Evolutionary conservation across 2,329 filamentous ascomycete genomes (phyloP).

Genomic region (Penicillium freii): DNA sequence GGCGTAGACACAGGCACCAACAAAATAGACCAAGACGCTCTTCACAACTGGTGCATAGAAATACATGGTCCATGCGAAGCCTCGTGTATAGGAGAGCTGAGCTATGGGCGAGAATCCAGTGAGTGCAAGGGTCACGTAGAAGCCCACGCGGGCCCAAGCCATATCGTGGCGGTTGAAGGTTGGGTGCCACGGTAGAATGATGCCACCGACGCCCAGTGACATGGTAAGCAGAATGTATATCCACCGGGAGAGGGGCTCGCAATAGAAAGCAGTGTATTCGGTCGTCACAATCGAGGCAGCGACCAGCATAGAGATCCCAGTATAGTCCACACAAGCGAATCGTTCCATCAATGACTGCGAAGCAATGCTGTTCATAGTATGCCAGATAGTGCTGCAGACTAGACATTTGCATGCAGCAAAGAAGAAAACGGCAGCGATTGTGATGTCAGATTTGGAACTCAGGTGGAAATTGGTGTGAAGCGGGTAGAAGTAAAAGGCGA

Average conservation of each 20-base stretch:
- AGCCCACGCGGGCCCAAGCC: conserved; percentile 87
- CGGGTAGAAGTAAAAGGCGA: conserved; percentile 96
- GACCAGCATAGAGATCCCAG: conserved; percentile 90
- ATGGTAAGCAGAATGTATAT: conserved; percentile 81
- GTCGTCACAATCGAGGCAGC: conserved; percentile 94
- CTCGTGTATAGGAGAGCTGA: conserved; percentile 76
- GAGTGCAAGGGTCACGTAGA: conserved; percentile 81
- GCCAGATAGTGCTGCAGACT: conserved; percentile 93
- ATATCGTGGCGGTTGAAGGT: conserved; percentile 90
- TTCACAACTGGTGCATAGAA: conserved; percentile 89
- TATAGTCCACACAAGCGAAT: conserved; percentile 98
- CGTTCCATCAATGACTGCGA: conserved; percentile 86
- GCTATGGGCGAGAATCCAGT: conserved; percentile 88
- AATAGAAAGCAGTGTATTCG: conserved; percentile 98
- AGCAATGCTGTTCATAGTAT: conserved; percentile 97
- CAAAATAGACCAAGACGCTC: conserved; percentile 79
- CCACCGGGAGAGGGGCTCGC: conserved; percentile 83
- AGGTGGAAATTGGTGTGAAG: conserved; percentile 79
- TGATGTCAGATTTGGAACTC: conserved; percentile 82
- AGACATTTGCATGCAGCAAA: conserved; percentile 93
- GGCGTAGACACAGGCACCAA: conserved; percentile 83
- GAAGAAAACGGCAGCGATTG: conserved; percentile 93
- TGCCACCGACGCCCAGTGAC: conserved; percentile 76
- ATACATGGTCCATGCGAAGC: conserved; percentile 74
- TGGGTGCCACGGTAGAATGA: conserved; percentile 93